Base-by-base conservation (phyloP, 2,329 filamentous ascomycete genomes). In the Pseudocercospora ulei region DNA sequence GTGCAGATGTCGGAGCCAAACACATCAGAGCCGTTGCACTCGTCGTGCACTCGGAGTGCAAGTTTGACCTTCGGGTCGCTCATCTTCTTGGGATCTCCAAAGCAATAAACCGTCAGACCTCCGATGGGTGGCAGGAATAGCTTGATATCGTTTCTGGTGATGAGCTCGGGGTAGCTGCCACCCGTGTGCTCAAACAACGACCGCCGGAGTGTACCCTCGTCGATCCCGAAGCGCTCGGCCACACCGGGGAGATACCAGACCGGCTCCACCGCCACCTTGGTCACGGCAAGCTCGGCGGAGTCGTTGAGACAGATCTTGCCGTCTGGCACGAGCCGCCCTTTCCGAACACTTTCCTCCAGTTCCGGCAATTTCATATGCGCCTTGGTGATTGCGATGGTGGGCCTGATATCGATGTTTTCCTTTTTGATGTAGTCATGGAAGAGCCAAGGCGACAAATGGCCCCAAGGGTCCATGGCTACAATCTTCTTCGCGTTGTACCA, bases 1-100 rank as follows among this genome's bases (percentile, higher is more conserved):
- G 90, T 96, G 66, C 90, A 96, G 56, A 96, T 98, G 60, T 98
- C 90, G 12, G 86, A 94, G 44, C 88, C 86, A 61, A 96, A 98
- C 27, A 96, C 90, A 64, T 98, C 90, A 60, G 83, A 92, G 41
- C 90, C 90, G 58, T 96, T 96, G 65, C 90, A 96, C 68, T 82
- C 78, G 55, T 82, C 79, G 60, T 83, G 90, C 30, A 96, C 79
- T 51, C 90, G 78, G 43, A 96, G 69, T 8, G 90, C 85, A 26
- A 96, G 70, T 44, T 75, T 76, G 40, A 78, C 79, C 38, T 80
- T 82, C 30, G 85, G 79, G 58, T 96, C 83, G 3, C 85, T 83
- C 76, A 96, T 90, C 59, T 90, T 93, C 38, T 83, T 82, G 12
- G 87, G 86, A 52, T 95, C 86, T 28, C 90, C 90, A 59, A 98